Base-by-base conservation (phyloP, 2,329 filamentous ascomycete genomes). In the Penicillium sp. region DNA sequence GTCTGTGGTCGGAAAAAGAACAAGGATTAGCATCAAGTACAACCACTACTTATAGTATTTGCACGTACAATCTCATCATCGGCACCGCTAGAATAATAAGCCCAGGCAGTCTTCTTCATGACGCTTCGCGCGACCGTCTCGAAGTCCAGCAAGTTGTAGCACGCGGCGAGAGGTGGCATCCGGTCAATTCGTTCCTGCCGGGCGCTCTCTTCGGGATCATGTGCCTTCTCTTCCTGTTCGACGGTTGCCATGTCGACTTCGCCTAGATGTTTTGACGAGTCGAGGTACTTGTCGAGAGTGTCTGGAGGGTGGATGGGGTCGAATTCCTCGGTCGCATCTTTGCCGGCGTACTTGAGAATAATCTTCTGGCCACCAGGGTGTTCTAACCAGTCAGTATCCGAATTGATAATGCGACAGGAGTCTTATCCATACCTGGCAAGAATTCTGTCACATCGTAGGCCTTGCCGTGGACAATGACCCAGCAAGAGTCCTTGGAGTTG, bases 101-200 rank as follows among this genome's bases (percentile, higher is more conserved):
- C 95, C 95, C 95, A 99, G 0, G 94, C 94, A 1, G 90, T 90
- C 82, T 91, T 96, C 86, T 96, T 97, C 94, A 98, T 97, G 60
- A 96, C 88, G 45, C 88, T 84, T 70, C 90, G 88, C 5, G 95
- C 95, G 41, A 98, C 94, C 3, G 92, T 88, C 83, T 99, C 95
- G 76, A 99, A 99, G 80, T 99, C 95, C 81, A 95, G 87, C 64
- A 97, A 80, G 76, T 97, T 97, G 79, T 93, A 97, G 82, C 93
- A 97, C 76, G 96, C 91, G 67, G 91, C 89, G 63, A 97, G 82
- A 51, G 88, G 82, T 0, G 93, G 93, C 88, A 93, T 96, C 63
- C 85, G 81, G 69, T 85, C 82, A 61, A 93, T 86, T 60, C 91
- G 88, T 75, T 93, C 85, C 78, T 90, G 88, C 60, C 94, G 86